These are phyloP conservation scores for Agaricus sinodeliciosus DNA, from an alignment of 768 basidiomycete genomes.

Conservation along the genomic window DNA sequence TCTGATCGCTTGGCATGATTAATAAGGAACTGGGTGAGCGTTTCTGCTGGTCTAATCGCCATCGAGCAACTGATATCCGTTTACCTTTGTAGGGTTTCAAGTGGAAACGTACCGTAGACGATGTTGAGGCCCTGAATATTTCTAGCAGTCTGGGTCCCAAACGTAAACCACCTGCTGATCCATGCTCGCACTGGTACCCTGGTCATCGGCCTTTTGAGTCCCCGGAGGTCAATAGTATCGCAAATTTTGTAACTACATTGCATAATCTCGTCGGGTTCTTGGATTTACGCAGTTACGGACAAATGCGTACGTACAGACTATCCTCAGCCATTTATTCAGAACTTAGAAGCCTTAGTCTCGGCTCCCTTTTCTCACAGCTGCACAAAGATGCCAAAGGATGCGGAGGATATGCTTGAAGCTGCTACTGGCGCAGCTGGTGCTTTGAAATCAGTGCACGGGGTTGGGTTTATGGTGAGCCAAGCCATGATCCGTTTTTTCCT, in stretches of 20 bases:
- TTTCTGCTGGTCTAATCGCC: background rate
- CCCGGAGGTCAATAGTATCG: conserved; percentile 69
- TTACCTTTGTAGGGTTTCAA: conserved; percentile 52
- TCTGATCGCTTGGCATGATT: background rate
- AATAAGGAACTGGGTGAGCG: conserved; percentile 49
- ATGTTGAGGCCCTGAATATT: conserved; percentile 15
- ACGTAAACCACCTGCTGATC: conserved; percentile 27
- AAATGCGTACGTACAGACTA: conserved; percentile 55
- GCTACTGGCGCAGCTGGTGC: conserved; percentile 60
- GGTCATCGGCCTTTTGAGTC: conserved; percentile 72
- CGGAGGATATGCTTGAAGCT: conserved; percentile 71
- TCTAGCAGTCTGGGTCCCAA: conserved; percentile 16
- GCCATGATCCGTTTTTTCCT: background rate
- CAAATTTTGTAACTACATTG: conserved; percentile 53
- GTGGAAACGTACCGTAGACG: conserved; percentile 38
- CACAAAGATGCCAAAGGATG: conserved; percentile 53
- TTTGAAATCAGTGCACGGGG: conserved; percentile 47
- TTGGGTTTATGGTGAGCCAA: conserved; percentile 40
- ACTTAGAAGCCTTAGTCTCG: conserved; percentile 45
- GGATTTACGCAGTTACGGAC: conserved; percentile 77
- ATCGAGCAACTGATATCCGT: background rate
- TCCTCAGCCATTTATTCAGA: background rate
- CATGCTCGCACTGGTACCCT: conserved; percentile 74
- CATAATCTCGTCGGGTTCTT: conserved; percentile 57
- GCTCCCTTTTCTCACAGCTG: conserved; percentile 74